Percentiles rank a stretch among this genome's conserved stretches.
phyloP scores from a whole-genome alignment of 2,329 filamentous ascomycete genomes.

The Byssothecium circinans region DNA sequence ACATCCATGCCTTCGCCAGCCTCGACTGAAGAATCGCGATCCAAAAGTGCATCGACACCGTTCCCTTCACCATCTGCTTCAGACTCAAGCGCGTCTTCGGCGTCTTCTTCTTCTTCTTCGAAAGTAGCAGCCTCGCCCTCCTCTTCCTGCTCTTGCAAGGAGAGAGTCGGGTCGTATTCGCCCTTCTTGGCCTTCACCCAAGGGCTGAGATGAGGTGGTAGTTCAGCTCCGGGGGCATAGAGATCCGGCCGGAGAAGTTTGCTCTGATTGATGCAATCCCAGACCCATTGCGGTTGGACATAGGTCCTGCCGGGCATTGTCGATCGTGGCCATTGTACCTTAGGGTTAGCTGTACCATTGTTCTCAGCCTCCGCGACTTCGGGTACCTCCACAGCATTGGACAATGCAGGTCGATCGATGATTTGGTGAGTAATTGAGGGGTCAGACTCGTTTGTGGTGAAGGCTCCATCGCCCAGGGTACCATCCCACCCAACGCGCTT shows the following conservation, averaged over 20 bases:
- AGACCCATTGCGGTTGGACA: conserved; percentile 96
- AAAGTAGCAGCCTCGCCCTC: conserved; percentile 79
- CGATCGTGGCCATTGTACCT: conserved; percentile 59
- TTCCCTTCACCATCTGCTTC: conserved; percentile 45
- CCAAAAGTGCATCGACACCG: conserved; percentile 34
- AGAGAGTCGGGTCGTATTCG: conserved; percentile 85
- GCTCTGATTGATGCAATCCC: conserved; percentile 93
- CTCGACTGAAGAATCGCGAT: conserved; percentile 49
- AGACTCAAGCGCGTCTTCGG: conserved; percentile 43
- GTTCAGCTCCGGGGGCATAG: conserved; percentile 84
- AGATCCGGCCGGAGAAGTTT: conserved; percentile 83
- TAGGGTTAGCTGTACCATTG: conserved; percentile 49
- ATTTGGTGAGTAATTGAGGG: conserved; percentile 93
- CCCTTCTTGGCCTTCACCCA: conserved; percentile 88
- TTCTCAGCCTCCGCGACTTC: conserved; percentile 55
- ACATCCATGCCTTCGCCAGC: conserved; percentile 54
- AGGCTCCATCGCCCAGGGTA: conserved; percentile 87
- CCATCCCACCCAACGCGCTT: conserved; percentile 94
- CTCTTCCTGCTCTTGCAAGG: conserved; percentile 83
- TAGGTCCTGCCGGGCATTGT: conserved; percentile 91
- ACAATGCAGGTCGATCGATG: conserved; percentile 80
- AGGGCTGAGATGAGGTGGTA: conserved; percentile 93
- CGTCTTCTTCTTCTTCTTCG: conserved; percentile 52
- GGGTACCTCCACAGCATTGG: conserved; percentile 45
- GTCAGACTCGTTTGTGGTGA: conserved; percentile 85